Evolutionary conservation across 1,284 basidiomycete genomes (phyloP), one percentile per base, ranked within the genome.

Genomic region (Chiua sp.): DNA sequence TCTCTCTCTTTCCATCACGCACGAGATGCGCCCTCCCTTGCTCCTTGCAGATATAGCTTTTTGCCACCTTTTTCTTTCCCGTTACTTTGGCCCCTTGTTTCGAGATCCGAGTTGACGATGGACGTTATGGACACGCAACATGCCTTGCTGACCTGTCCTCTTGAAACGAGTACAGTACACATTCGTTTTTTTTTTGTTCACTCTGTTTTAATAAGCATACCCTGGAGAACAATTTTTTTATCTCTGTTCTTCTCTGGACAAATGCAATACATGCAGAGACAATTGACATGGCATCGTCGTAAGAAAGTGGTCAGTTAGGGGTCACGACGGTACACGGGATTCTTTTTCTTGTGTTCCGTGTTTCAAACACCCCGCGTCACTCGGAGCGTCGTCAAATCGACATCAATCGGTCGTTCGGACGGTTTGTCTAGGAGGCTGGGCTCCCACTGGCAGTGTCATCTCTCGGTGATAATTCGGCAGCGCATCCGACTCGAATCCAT

Each of bases 71-170:
- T 51, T 42, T 26, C 42, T 39, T 18, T 16, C 53, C 44, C 20
- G 32, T 26, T 37, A 42, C n/a, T 32, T 32, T 32, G 30, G 30
- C 39, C 20, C 8, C 30, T 39, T 44, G 48, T 56, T 48, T 35
- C 53, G 8, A 49, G 50, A 49, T 56, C 53, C 56, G 62, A 58
- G 51, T 70, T 59, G 61, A 60, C 53, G 59, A 60, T 52, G 70
- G 69, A 73, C 69, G 20, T 50, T 62, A 63, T 51, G 72, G 70
- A 72, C 61, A 61, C 30, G 51, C 28, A 35, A 62, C 57, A 63
- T 58, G 60, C 37, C 39, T 47, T 53, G 57, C 59, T 56, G 47
- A 65, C 59, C 54, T 60, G 61, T 53, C 53, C 50, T 59, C 37
- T 15, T 56, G 54, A 61, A 47, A 46, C 55, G 67, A 56, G 55